phyloP scores from a whole-genome alignment of 2,329 filamentous ascomycete species.

The Lecanoromycetidae sp. region DNA sequence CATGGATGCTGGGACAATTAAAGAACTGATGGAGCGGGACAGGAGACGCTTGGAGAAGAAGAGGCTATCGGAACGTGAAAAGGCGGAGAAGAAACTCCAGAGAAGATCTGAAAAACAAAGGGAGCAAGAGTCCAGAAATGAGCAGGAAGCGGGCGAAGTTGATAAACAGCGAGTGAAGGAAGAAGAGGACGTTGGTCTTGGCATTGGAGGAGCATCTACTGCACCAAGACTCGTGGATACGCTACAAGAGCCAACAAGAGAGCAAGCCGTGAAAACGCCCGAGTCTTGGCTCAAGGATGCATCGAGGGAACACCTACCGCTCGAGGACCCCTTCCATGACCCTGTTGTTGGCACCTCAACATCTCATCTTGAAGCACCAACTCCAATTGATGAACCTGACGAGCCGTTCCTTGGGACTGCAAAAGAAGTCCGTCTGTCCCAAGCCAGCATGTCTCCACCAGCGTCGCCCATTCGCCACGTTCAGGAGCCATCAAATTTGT shows the following conservation, averaged over 20 bases:
- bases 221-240: not conserved
- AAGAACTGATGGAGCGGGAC: conserved; percentile 85
- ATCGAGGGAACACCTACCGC: conserved; percentile 16
- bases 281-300: conserved; percentile 19
- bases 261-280: conserved; percentile 11
- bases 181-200: conserved; percentile 21
- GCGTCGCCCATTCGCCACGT: conserved; percentile 36
- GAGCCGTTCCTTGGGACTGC: conserved; percentile 39
- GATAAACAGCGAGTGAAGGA: not conserved
- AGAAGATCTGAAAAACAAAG: conserved; percentile 54
- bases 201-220: conserved; percentile 20
- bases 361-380: conserved; percentile 23
- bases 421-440: conserved; percentile 36
- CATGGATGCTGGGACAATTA: conserved; percentile 68
- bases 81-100: conserved; percentile 51
- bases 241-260: conserved; percentile 11
- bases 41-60: conserved; percentile 66
- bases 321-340: conserved; percentile 16
- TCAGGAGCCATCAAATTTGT: conserved; percentile 39
- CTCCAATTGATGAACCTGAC: conserved; percentile 27
- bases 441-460: conserved; percentile 35
- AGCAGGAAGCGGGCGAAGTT: not conserved
- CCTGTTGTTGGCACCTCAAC: conserved; percentile 7
- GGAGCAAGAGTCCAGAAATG: conserved; percentile 4
- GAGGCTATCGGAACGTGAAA: conserved; percentile 54